Base-by-base conservation (phyloP, 495 filamentous ascomycete species). In the Hypomontagnella monticulosa region DNA sequence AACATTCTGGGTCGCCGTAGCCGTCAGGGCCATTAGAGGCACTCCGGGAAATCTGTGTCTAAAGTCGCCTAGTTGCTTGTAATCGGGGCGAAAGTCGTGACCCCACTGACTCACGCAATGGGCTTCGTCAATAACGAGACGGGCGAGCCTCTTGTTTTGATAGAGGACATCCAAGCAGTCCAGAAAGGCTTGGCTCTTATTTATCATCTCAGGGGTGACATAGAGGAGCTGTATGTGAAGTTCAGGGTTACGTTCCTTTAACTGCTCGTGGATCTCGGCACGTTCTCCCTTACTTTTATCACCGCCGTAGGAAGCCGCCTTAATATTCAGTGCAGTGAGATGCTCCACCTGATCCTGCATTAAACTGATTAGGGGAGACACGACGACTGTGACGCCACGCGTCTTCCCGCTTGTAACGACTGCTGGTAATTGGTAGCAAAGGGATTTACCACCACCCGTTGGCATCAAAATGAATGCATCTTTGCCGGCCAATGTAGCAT, bases 61-160 rank as follows among this genome's bases (percentile, higher is more conserved):
- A 42, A 97, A 74, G 44, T 84, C 80, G 15, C 93, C 92, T 0
- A 99, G 81, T 33, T 87, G 80, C 71, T 96, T 96, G 77, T 99
- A 99, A 74, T 98, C 96, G 0, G 93, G 94, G 27, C 96, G 89
- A 73, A 99, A 99, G 74, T 99, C 95, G 69, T 99, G 95, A 10
- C 95, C 95, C 95, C 95, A 99, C 75, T 98, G 92, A 75, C 94
- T 97, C 18, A 99, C 94, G 74, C 95, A 99, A 73, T 99, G 95
- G 12, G 95, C 95, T 75, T 99, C 95, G 63, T 99, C 95, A 46
- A 99, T 95, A 32, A 98, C 96, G 49, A 99, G 86, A 34, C 95
- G 87, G 8, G 95, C 95, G 10, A 99, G 85, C 59, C 85, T 89
- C 5, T 81, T 75, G 23, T 85, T 85, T 14, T 63, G 63, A 62